Percentiles rank a stretch among this genome's conserved stretches.
phyloP scores from a whole-genome alignment of 768 basidiomycete species.

The Trametes villosa region DNA sequence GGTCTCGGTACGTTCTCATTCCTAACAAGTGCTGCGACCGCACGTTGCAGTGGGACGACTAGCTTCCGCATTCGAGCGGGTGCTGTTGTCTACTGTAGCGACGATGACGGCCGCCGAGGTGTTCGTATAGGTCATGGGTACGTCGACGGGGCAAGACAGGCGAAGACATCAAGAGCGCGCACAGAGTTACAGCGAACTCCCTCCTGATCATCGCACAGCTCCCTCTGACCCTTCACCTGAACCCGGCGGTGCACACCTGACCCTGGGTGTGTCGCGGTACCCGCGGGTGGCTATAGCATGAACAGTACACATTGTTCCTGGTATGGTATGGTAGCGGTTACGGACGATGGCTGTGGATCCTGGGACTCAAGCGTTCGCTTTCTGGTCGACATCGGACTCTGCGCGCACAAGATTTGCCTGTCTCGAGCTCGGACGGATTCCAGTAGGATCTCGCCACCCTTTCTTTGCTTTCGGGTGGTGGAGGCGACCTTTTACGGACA shows the following conservation, averaged over 20 bases:
- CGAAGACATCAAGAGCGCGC: slow-evolving; percentile 37
- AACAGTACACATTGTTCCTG: slow-evolving; percentile 51
- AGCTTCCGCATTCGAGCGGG: slow-evolving; percentile 29
- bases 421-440: slow-evolving; percentile 54
- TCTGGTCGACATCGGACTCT: slow-evolving; percentile 41
- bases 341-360: slow-evolving; percentile 48
- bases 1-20: slow-evolving; percentile 91
- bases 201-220: slow-evolving; percentile 29
- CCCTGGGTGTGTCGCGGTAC: slow-evolving; percentile 36
- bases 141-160: slow-evolving; percentile 42
- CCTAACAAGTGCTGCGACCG: slow-evolving; percentile 52
- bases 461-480: slow-evolving; percentile 31
- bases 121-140: slow-evolving; percentile 40
- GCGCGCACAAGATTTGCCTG: slow-evolving; percentile 58
- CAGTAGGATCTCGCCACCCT: slow-evolving; percentile 38
- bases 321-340: slow-evolving; percentile 54
- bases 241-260: slow-evolving; percentile 39
- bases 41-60: slow-evolving; percentile 36
- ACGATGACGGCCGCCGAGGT: slow-evolving; percentile 16
- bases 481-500: slow-evolving; percentile 43
- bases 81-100: slow-evolving; percentile 15
- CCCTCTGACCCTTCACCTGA: slow-evolving; percentile 50
- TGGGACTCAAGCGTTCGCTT: slow-evolving; percentile 43
- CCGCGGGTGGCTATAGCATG: slow-evolving; percentile 42
- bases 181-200: slow-evolving; percentile 36